phyloP scores from a whole-genome alignment of 179 eudicot genomes.

The Amaranthus tricolor region DNA sequence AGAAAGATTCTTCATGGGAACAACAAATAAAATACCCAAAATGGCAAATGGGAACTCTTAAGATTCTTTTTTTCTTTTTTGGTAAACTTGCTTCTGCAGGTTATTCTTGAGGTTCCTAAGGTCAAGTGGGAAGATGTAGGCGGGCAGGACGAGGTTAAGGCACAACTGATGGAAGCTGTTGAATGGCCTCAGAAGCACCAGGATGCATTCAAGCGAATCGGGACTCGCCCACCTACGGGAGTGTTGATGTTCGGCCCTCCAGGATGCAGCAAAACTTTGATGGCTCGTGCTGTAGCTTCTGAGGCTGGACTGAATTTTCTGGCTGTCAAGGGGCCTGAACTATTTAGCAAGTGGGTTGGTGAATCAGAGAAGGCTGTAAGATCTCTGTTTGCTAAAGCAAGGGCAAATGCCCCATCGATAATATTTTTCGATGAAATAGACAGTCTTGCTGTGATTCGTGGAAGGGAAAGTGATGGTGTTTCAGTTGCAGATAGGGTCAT shows the following conservation, averaged over 20 bases:
- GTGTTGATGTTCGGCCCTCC: conserved; percentile 95
- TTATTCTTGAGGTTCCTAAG: conserved; percentile 85
- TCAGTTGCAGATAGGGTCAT: conserved; percentile 93
- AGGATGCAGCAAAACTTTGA: conserved; percentile 97
- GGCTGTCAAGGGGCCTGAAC: conserved; percentile 95
- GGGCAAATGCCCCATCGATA: conserved; percentile 90
- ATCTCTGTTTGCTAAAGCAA: conserved; percentile 85
- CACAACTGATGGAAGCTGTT: conserved; percentile 88
- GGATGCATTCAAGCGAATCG: conserved; percentile 77
- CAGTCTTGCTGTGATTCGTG: conserved; percentile 86
- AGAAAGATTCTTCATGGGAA: too few species aligned
- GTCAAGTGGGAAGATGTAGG: conserved; percentile 96
- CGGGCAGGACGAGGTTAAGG: conserved; percentile 86
- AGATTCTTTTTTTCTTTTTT: not conserved
- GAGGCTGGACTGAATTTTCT: conserved; percentile 90
- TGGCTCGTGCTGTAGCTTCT: conserved; percentile 98
- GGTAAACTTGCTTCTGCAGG: conserved; percentile 36
- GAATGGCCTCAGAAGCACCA: conserved; percentile 94
- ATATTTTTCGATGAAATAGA: conserved; percentile 96
- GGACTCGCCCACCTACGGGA: conserved; percentile 85
- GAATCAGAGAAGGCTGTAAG: conserved; percentile 96
- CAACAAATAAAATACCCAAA: too few species aligned
- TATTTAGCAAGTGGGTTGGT: conserved; percentile 99
- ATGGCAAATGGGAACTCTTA: too few species aligned
- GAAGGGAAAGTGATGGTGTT: conserved; percentile 84